Evolutionary conservation across 2,329 filamentous ascomycete species (phyloP), one percentile per base, ranked within the genome.

Genomic region (Xylariaceae sp.): DNA sequence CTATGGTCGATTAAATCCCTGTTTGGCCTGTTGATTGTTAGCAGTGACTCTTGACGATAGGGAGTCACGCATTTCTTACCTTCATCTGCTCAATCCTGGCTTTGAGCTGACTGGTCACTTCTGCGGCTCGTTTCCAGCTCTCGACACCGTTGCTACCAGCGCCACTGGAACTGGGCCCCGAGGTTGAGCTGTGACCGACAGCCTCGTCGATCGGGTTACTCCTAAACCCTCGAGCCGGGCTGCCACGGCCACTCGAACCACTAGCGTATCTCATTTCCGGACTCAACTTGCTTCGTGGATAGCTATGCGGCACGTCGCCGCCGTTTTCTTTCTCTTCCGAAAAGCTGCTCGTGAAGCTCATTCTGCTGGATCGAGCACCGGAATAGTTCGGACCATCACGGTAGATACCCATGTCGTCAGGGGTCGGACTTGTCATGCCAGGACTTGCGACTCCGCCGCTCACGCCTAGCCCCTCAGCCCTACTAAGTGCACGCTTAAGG

Each of bases 41-140:
- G 44, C 32, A 31, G 28, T 17, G 13, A 7, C 32, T 6, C 12
- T n/a, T 9, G 24, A 24, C 19, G 9, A 32, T 4, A 9, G 19
- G 2, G 17, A 15, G 4, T 12, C 12, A 7, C 3, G 13, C 11
- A 40, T 15, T 30, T 57, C 68, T 52, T 57, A 79, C 80, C 77
- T 97, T 98, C 93, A 98, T 98, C 73, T 93, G 87, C 72, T 97
- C 93, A 64, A 98, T 98, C 62, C 93, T 81, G 39, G 91, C 89
- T 72, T 97, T 98, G 58, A 98, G 66, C 64, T 96, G 93, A 65
- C 90, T 96, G 41, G 93, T 98, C 43, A 98, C 93, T 70, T 98
- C 93, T 2, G 93, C 93, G 15, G 93, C 93, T 53, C 93, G 77
- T 70, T 90, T 94, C 93, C 93, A 98, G 62, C 90, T 97, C 69